phyloP scores from a whole-genome alignment of 2,329 filamentous ascomycete genomes.

The Exserohilum rostratum region DNA sequence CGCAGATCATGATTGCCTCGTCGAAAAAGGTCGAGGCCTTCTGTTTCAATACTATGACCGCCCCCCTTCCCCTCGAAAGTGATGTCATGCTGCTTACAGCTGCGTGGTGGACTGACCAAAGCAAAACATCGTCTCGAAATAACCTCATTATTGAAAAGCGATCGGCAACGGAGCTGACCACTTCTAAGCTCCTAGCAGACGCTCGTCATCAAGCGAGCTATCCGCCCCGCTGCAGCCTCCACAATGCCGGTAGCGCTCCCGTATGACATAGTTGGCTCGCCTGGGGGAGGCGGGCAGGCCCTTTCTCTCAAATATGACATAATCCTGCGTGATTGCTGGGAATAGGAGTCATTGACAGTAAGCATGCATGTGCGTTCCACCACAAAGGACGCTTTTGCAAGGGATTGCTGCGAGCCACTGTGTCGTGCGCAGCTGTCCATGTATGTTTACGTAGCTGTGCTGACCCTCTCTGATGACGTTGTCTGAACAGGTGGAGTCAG shows the following conservation, averaged over 20 bases:
- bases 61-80: not conserved
- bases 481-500: not conserved
- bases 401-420: constrained; percentile 5
- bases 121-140: constrained; percentile 8
- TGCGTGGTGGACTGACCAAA: not conserved
- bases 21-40: not conserved
- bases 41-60: constrained; percentile 4
- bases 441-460: constrained; percentile 4
- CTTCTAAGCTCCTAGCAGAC: not conserved
- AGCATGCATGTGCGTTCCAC: constrained; percentile 7
- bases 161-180: constrained; percentile 9
- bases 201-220: constrained; percentile 13
- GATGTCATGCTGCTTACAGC: constrained; percentile 13
- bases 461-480: constrained; percentile 1
- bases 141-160: constrained; percentile 6
- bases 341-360: not conserved
- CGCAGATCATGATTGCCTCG: not conserved
- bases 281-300: not conserved
- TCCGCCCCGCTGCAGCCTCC: constrained; percentile 7
- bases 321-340: constrained; percentile 1
- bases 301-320: constrained; percentile 6
- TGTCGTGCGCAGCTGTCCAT: constrained; percentile 1
- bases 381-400: not conserved
- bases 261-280: constrained; percentile 11
- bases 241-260: not conserved